Evolutionary conservation across 495 filamentous ascomycete species (phyloP).

Genomic region (Eremomyces bilateralis): DNA sequence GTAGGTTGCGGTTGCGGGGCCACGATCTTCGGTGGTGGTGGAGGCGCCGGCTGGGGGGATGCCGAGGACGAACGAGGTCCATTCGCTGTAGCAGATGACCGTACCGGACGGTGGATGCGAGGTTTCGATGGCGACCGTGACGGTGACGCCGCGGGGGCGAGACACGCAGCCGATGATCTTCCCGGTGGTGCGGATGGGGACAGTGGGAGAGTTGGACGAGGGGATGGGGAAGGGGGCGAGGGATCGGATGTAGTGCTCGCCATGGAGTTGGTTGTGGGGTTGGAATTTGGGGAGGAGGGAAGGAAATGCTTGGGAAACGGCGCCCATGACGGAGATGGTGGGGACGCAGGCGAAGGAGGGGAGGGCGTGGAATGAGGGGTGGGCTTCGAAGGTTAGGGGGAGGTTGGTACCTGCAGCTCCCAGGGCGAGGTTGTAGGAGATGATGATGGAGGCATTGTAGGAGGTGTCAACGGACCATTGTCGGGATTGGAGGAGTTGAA

Average conservation of each 20-base stretch:
- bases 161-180: slow-evolving; percentile 80
- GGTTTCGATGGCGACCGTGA: not conserved
- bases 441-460: slow-evolving; percentile 5
- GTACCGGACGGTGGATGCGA: slow-evolving; percentile 33
- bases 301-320: not conserved
- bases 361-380: slow-evolving; percentile 7
- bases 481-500: no score
- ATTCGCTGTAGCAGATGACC: slow-evolving; percentile 91
- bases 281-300: slow-evolving; percentile 7
- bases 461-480: not conserved
- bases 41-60: slow-evolving; percentile 79
- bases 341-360: slow-evolving; percentile 6
- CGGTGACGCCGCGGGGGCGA: slow-evolving; percentile 43
- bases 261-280: slow-evolving; percentile 6
- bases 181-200: slow-evolving; percentile 59
- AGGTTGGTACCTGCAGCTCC: slow-evolving; percentile 5
- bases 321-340: not conserved
- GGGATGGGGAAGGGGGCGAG: slow-evolving; percentile 20
- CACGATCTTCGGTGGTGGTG: slow-evolving; percentile 55
- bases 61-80: slow-evolving; percentile 73
- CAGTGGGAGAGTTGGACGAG: no score
- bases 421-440: slow-evolving; percentile 8
- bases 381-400: slow-evolving; percentile 4
- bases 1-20: slow-evolving; percentile 57
- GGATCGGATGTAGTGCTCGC: slow-evolving; percentile 6